phyloP scores from a whole-genome alignment of 768 basidiomycete species.

The Hericium alpestre region DNA sequence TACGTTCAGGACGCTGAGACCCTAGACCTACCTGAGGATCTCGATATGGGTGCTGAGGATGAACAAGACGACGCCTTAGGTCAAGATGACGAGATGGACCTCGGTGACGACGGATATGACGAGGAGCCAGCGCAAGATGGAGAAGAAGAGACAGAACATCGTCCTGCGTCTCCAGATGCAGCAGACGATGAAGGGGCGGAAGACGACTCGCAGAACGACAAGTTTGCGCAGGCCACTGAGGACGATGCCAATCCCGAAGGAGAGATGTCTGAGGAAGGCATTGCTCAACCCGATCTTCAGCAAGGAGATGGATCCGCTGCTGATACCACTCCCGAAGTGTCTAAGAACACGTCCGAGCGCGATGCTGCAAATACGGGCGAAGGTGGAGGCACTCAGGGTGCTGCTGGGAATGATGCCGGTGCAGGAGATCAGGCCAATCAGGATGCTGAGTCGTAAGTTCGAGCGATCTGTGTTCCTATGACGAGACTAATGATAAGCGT shows the following conservation, averaged over 20 bases:
- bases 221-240: conserved; percentile 18
- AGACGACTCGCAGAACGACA: conserved; percentile 1
- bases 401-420: conserved; percentile 3
- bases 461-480: neutral
- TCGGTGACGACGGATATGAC: conserved; percentile 11
- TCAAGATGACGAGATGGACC: conserved; percentile 22
- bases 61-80: conserved; percentile 11
- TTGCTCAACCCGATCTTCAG: conserved; percentile 29
- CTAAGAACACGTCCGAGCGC: neutral
- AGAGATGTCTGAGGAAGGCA: conserved; percentile 24
- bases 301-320: conserved; percentile 16
- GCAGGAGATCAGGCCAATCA: conserved; percentile 3
- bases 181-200: neutral
- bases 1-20: conserved; percentile 69
- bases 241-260: conserved; percentile 30
- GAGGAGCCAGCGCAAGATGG: conserved; percentile 11
- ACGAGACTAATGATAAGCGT: neutral
- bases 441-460: neutral
- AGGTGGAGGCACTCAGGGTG: conserved; percentile 2
- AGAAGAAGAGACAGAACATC: conserved; percentile 8
- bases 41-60: conserved; percentile 38
- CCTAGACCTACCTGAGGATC: conserved; percentile 82
- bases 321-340: conserved; percentile 2
- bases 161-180: neutral
- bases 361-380: neutral